phyloP scores from a whole-genome alignment of 1,284 basidiomycete genomes.

The Tylopilus orsonianus region DNA sequence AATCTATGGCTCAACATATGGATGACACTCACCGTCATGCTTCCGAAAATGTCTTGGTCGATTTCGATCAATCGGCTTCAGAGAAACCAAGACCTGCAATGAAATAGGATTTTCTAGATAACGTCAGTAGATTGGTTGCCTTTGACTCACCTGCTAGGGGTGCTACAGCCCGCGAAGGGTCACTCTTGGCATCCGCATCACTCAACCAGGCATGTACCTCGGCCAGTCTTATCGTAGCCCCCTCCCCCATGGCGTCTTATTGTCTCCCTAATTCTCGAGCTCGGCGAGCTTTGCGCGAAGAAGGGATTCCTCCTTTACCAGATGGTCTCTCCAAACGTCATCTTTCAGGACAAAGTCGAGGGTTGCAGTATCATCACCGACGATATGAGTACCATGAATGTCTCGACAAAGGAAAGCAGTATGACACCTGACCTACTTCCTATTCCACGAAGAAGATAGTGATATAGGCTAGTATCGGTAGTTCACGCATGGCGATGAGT shows the following conservation, averaged over 20 bases:
- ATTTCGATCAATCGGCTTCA: constrained; percentile 81
- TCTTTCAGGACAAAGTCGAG: constrained; percentile 95
- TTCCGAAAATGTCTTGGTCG: constrained; percentile 91
- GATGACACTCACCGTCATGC: constrained; percentile 77
- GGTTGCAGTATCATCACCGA: constrained; percentile 92
- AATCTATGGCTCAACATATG: neutral
- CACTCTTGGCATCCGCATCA: constrained; percentile 98
- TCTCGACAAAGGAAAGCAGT: constrained; percentile 1
- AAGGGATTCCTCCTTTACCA: constrained; percentile 77
- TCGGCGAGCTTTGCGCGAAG: constrained; percentile 72
- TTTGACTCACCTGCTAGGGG: constrained; percentile 72
- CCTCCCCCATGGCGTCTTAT: constrained; percentile 85
- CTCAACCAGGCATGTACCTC: constrained; percentile 90
- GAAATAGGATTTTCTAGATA: neutral
- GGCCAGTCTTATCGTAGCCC: constrained; percentile 80
- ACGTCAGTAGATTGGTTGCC: neutral
- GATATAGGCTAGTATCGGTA: constrained; percentile 91
- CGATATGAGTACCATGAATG: constrained; percentile 48
- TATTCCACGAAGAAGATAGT: constrained; percentile 99
- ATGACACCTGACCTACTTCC: constrained; percentile 58
- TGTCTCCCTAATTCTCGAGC: constrained; percentile 74
- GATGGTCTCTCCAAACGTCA: constrained; percentile 93
- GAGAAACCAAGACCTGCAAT: constrained; percentile 81
- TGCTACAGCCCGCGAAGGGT: constrained; percentile 89
- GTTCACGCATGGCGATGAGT: constrained; percentile 93